These are phyloP conservation scores for Aspergillus niger DNA, from an alignment of 2,329 filamentous ascomycete species.

Conservation along the genomic window DNA sequence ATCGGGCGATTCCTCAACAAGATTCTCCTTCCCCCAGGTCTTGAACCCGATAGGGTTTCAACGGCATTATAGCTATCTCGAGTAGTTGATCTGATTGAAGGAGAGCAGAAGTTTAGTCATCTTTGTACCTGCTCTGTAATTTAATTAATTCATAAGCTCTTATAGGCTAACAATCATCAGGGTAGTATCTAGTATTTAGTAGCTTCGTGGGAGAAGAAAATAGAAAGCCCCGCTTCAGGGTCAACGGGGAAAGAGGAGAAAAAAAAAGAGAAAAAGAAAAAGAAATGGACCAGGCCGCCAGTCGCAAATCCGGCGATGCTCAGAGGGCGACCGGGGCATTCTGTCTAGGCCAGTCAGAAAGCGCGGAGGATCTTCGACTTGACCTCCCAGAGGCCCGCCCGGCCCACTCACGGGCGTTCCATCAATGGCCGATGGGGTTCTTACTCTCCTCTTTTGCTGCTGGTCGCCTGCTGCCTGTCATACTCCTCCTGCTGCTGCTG, in stretches of 20 bases:
- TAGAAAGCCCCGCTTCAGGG: conserved; percentile 1
- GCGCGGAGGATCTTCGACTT: conserved; percentile 28
- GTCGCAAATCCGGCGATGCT: conserved; percentile 8
- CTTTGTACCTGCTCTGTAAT: background rate
- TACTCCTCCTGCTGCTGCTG: conserved; percentile 11
- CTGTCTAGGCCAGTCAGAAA: conserved; percentile 21
- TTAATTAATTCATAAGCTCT: too few species aligned
- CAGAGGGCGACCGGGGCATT: conserved; percentile 13
- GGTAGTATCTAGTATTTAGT: background rate
- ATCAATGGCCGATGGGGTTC: conserved; percentile 18
- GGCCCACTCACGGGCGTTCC: conserved; percentile 25
- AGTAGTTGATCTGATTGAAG: too few species aligned
- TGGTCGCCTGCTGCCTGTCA: conserved; percentile 19
- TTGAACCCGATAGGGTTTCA: background rate
- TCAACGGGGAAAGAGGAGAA: background rate
- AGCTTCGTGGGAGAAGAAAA: background rate
- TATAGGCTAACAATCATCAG: too few species aligned
- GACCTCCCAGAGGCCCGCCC: conserved; percentile 21
- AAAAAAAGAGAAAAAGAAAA: too few species aligned
- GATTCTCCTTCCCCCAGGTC: background rate
- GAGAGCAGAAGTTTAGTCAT: background rate
- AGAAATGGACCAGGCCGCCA: background rate
- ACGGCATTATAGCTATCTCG: background rate
- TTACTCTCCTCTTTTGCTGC: conserved; percentile 6
- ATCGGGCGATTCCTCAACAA: background rate